phyloP scores from a whole-genome alignment of 176 grass and related monocot species.

The Aegilops longissima region DNA sequence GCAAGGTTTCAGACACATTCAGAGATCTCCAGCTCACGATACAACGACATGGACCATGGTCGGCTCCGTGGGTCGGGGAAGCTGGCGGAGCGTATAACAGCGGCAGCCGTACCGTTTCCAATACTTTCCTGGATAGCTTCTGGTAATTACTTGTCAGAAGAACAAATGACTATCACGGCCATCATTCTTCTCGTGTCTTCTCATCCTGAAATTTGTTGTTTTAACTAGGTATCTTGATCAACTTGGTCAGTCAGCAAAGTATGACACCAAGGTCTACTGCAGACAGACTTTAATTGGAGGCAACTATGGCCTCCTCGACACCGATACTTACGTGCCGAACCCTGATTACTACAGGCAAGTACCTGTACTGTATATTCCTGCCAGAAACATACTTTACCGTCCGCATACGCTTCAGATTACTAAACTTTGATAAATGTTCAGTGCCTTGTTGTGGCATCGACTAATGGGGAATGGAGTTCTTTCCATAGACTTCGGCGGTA shows the following conservation, averaged over 20 bases:
- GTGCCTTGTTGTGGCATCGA: constrained; percentile 90
- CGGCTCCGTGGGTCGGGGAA: constrained; percentile 90
- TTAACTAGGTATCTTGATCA: constrained; percentile 93
- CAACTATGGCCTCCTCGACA: constrained; percentile 96
- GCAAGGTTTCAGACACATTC: constrained; percentile 60
- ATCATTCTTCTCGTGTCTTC: background rate
- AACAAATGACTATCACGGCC: background rate
- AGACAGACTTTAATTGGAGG: constrained; percentile 90
- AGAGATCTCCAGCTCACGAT: constrained; percentile 80
- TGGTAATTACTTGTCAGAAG: constrained; percentile 59
- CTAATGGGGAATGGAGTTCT: constrained; percentile 88
- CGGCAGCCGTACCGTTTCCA: constrained; percentile 71
- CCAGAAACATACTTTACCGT: background rate
- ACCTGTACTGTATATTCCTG: background rate
- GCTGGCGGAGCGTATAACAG: constrained; percentile 97
- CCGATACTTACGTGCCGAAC: constrained; percentile 74
- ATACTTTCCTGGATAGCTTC: constrained; percentile 93
- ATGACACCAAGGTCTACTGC: constrained; percentile 93
- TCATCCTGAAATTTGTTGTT: constrained; percentile 23
- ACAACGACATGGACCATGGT: constrained; percentile 76
- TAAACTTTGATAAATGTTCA: constrained; percentile 35
- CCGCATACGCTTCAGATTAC: background rate
- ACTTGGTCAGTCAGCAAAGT: constrained; percentile 85
- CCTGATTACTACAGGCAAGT: constrained; percentile 97
- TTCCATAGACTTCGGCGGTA: constrained; percentile 62